These are phyloP conservation scores for Fusarium multiceps DNA, from an alignment of 2,329 filamentous ascomycete species.

Conservation along the genomic window DNA sequence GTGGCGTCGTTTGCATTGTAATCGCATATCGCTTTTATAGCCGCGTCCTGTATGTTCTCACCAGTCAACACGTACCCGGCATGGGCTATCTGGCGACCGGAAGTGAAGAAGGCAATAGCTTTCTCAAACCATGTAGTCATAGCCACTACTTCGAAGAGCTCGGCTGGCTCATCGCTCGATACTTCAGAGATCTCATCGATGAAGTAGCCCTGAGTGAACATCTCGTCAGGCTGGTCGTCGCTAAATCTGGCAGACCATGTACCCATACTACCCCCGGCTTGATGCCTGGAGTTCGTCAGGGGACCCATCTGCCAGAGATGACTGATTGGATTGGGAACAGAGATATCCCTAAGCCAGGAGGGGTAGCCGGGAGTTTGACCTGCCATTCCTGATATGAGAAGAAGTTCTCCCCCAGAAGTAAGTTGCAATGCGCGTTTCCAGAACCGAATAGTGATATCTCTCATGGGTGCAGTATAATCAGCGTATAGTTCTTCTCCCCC, in stretches of 20 bases:
- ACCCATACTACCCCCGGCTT: neutral
- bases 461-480: neutral
- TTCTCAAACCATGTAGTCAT: no score
- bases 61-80: neutral
- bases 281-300: neutral
- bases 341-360: conserved; percentile 9
- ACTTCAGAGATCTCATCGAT: neutral
- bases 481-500: neutral
- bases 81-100: no score
- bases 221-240: neutral
- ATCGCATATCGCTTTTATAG: neutral
- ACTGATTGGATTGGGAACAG: neutral
- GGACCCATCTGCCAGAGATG: neutral
- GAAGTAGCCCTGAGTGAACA: neutral
- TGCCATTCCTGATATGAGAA: neutral
- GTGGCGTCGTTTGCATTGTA: neutral
- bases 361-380: neutral
- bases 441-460: conserved; percentile 4
- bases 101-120: no score
- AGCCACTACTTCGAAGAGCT: no score
- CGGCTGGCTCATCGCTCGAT: no score
- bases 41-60: neutral
- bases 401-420: neutral
- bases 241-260: neutral
- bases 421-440: conserved; percentile 8